A percentile compares a stretch with the other conserved stretches of the same genome.
Conservation (phyloP, 225 moss, liverwort and hornwort genomes). For the Straminergon stramineum region DNA sequence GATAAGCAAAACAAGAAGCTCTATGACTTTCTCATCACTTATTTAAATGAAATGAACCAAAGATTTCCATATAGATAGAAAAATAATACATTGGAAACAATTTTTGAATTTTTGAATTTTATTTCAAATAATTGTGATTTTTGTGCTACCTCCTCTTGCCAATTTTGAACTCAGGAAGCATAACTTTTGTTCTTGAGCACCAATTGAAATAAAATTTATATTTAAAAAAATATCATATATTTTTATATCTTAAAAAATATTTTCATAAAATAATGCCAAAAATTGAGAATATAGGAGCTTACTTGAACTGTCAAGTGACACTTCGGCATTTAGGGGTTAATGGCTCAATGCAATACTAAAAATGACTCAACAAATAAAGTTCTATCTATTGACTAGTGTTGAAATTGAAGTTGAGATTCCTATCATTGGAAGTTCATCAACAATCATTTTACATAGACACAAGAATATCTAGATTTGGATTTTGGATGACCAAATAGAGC, state of each 20-base stretch:
- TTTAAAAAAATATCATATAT: neutral
- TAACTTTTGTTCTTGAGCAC: neutral
- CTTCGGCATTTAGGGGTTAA: neutral
- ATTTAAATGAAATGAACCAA: neutral
- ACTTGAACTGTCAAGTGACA: too few species aligned
- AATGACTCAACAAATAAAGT: neutral
- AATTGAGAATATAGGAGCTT: neutral
- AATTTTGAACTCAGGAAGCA: neutral
- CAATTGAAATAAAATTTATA: neutral
- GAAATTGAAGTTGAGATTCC: neutral
- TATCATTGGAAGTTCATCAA: neutral
- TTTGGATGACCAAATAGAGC: neutral
- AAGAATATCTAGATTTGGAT: neutral
- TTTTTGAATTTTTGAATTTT: neutral
- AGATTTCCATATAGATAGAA: neutral
- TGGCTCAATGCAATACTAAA: rapidly evolving
- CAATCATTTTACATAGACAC: neutral
- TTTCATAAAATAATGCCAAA: neutral
- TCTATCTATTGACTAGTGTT: neutral
- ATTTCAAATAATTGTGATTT: neutral
- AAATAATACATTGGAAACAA: neutral
- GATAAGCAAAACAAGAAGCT: neutral
- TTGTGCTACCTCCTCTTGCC: neutral
- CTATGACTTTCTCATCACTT: neutral
- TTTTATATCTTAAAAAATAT: neutral